Conservation (phyloP, 352 stramenopile species). For the Globisporangium nagaii region DNA sequence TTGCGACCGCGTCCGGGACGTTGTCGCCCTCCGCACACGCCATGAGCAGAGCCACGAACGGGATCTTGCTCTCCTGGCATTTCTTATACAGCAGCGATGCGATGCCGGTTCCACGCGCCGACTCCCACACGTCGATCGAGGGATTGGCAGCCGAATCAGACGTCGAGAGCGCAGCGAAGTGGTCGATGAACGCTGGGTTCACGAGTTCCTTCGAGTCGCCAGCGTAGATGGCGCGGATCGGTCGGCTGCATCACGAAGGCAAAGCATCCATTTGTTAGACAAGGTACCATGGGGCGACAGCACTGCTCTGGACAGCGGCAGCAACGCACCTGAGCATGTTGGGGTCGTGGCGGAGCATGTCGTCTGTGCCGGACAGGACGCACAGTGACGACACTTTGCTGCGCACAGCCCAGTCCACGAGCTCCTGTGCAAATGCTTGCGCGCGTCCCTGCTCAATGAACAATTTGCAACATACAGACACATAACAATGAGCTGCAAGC, state of each 20-base stretch:
- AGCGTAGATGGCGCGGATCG: conserved; percentile 50
- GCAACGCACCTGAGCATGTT: conserved; percentile 68
- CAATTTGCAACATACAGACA: conserved; percentile 10
- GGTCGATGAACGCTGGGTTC: conserved; percentile 29
- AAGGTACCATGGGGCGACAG: too few relatives aligned
- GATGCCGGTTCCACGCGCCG: conserved; percentile 53
- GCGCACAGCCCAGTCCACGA: conserved; percentile 45
- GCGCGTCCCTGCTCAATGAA: conserved; percentile 48
- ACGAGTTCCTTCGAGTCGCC: conserved; percentile 16
- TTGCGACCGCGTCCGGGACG: conserved; percentile 55
- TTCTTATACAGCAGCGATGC: conserved; percentile 40
- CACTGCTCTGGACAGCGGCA: too few relatives aligned
- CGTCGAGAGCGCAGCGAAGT: conserved; percentile 30
- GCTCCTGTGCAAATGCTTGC: conserved; percentile 39
- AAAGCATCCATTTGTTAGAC: conserved; percentile 1
- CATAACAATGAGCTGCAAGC: not conserved
- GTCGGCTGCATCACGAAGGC: conserved; percentile 26
- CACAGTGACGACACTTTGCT: conserved; percentile 44
- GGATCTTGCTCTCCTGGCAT: conserved; percentile 26
- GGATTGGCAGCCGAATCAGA: not conserved
- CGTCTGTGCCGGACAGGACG: conserved; percentile 59
- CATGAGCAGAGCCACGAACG: conserved; percentile 60
- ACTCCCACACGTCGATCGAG: conserved; percentile 18
- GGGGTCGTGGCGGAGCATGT: conserved; percentile 76
- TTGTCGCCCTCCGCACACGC: conserved; percentile 78